A percentile compares a stretch with the other conserved stretches of the same genome.
Conservation (phyloP, 805 yeast species). For the Cyberlindnera sargentensis region DNA sequence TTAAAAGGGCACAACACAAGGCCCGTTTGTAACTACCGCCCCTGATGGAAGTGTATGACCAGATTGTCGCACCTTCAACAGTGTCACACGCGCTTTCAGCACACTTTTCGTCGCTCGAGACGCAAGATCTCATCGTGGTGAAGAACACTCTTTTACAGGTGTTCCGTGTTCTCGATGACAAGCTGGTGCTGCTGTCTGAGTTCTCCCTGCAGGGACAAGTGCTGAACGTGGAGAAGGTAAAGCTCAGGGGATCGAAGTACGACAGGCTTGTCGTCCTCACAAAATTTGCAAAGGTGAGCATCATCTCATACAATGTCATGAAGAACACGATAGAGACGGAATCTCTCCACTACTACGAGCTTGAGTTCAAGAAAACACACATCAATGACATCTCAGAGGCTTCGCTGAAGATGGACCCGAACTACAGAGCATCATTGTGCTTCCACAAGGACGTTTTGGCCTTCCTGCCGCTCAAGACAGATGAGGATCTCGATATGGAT, state of each 20-base stretch:
- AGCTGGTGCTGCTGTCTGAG: conserved; percentile 45
- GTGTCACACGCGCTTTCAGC: conserved; percentile 56
- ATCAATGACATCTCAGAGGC: conserved; percentile 30
- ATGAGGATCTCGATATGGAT: conserved; percentile 33
- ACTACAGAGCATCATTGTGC: conserved; percentile 45
- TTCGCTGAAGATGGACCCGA: conserved; percentile 44
- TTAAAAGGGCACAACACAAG: no score
- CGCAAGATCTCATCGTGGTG: conserved; percentile 56
- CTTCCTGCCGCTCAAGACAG: conserved; percentile 56
- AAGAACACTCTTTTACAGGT: conserved; percentile 55
- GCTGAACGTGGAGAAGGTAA: conserved; percentile 45
- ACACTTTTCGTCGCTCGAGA: conserved; percentile 32
- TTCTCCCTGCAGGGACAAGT: conserved; percentile 66
- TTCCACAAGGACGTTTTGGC: conserved; percentile 65
- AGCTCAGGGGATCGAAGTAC: conserved; percentile 39
- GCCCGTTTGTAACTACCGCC: no score
- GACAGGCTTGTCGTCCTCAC: conserved; percentile 66
- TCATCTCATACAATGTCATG: conserved; percentile 61
- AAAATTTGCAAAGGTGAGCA: conserved; percentile 67
- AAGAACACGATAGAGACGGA: conserved; percentile 55
- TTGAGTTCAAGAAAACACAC: conserved; percentile 45
- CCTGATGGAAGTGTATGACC: conserved; percentile 72
- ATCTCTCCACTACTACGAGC: conserved; percentile 84
- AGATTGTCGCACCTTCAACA: conserved; percentile 68
- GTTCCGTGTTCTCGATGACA: conserved; percentile 19